Conservation (phyloP, 2,329 filamentous ascomycete species). For the Curvularia sp. region DNA sequence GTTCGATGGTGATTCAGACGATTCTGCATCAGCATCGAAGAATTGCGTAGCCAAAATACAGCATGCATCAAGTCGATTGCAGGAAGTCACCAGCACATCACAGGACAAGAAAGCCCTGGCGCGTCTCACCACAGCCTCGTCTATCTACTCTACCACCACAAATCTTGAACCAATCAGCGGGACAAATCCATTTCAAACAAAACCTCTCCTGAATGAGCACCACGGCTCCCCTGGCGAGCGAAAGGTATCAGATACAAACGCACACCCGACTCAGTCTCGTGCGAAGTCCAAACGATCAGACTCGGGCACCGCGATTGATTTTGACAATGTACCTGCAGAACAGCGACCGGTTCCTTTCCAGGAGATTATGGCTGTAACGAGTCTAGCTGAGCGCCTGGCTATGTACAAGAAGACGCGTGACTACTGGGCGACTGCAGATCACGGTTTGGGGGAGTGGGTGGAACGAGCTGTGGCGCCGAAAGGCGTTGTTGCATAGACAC, state of each 20-base stretch:
- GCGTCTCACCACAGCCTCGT: constrained; percentile 14
- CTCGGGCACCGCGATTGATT: constrained; percentile 44
- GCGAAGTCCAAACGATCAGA: constrained; percentile 37
- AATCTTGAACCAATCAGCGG: constrained; percentile 1
- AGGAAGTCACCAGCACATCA: constrained; percentile 9
- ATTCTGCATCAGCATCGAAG: not conserved
- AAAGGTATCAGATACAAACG: not conserved
- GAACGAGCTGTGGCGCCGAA: constrained; percentile 13
- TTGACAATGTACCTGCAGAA: constrained; percentile 26
- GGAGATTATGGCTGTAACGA: constrained; percentile 39
- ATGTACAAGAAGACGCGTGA: constrained; percentile 45
- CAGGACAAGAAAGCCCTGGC: constrained; percentile 2
- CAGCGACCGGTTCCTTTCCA: constrained; percentile 42
- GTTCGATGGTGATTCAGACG: constrained; percentile 18
- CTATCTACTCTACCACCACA: constrained; percentile 10
- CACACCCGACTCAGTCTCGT: constrained; percentile 4
- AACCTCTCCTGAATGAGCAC: not conserved
- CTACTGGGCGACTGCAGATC: constrained; percentile 48
- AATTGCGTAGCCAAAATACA: constrained; percentile 4
- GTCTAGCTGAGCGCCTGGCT: constrained; percentile 39
- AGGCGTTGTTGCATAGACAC: not conserved
- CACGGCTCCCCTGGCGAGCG: not conserved
- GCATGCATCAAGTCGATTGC: not conserved
- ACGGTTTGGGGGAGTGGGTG: constrained; percentile 44
- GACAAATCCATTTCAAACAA: not conserved